phyloP scores from a whole-genome alignment of 1,284 basidiomycete species.

The Trichosporon asahii region DNA sequence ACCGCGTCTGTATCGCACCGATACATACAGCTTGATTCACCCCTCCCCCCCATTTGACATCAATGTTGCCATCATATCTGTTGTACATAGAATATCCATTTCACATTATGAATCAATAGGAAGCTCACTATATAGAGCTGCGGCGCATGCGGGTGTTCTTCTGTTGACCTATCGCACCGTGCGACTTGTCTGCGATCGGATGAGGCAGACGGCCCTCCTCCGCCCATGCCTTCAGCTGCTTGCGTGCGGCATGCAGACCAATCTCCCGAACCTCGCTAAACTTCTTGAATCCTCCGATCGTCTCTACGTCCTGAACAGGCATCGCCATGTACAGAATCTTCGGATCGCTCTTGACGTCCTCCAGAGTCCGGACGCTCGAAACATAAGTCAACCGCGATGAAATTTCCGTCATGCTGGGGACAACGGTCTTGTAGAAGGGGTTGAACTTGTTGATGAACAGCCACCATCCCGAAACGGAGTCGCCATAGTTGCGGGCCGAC shows the following conservation, averaged over 20 bases:
- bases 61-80: conserved; percentile 2
- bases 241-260: conserved; percentile 73
- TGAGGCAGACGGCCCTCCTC: conserved; percentile 75
- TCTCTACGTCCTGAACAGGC: conserved; percentile 71
- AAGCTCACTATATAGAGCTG: conserved; percentile 17
- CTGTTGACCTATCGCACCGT: conserved; percentile 33
- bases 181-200: conserved; percentile 57
- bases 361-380: conserved; percentile 88
- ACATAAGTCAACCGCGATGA: conserved; percentile 95
- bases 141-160: conserved; percentile 40
- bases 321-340: conserved; percentile 90
- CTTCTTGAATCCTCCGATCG: conserved; percentile 50
- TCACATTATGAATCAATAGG: background rate
- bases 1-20: background rate
- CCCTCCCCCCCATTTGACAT: background rate
- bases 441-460: conserved; percentile 76
- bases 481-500: conserved; percentile 88
- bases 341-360: conserved; percentile 84
- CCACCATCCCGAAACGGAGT: conserved; percentile 96
- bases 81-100: conserved; percentile 2
- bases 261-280: conserved; percentile 64
- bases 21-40: background rate
- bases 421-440: conserved; percentile 74
- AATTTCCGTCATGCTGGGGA: conserved; percentile 93
- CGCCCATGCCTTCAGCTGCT: conserved; percentile 73